Evolutionary conservation across 768 basidiomycete genomes (phyloP).

Genomic region (Leucosporidium scottii): DNA sequence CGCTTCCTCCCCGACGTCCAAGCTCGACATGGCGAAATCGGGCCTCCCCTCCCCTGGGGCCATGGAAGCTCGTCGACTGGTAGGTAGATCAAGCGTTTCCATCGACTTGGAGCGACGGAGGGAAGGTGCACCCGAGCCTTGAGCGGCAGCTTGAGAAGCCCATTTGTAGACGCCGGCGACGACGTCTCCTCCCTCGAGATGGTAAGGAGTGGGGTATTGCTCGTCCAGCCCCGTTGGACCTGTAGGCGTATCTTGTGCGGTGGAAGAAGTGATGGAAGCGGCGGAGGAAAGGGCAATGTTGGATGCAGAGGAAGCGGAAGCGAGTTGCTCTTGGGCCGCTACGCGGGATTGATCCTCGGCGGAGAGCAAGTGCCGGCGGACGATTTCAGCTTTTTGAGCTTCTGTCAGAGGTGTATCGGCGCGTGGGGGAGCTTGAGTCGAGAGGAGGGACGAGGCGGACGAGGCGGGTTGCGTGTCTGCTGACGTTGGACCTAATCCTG

Average conservation of each 20-base stretch:
- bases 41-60: background rate
- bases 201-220: conserved; percentile 33
- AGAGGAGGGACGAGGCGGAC: background rate
- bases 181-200: conserved; percentile 25
- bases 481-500: background rate
- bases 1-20: conserved; percentile 1
- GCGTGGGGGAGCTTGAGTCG: background rate
- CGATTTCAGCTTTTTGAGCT: conserved; percentile 74
- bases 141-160: conserved; percentile 6
- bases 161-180: conserved; percentile 30
- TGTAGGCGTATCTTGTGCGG: background rate
- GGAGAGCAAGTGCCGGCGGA: conserved; percentile 71
- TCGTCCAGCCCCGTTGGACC: background rate
- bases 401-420: conserved; percentile 48
- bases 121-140: background rate
- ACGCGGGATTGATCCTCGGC: conserved; percentile 52
- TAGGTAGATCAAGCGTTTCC: background rate
- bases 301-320: too few species aligned
- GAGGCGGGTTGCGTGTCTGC: background rate
- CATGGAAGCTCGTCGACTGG: background rate
- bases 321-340: conserved; percentile 30
- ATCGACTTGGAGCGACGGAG: conserved; percentile 2
- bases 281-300: background rate
- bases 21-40: background rate
- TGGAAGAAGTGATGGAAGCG: background rate